Evolutionary conservation across 2,329 filamentous ascomycete species (phyloP), one percentile per base, ranked within the genome.

Genomic region (Biscogniauxia marginata): DNA sequence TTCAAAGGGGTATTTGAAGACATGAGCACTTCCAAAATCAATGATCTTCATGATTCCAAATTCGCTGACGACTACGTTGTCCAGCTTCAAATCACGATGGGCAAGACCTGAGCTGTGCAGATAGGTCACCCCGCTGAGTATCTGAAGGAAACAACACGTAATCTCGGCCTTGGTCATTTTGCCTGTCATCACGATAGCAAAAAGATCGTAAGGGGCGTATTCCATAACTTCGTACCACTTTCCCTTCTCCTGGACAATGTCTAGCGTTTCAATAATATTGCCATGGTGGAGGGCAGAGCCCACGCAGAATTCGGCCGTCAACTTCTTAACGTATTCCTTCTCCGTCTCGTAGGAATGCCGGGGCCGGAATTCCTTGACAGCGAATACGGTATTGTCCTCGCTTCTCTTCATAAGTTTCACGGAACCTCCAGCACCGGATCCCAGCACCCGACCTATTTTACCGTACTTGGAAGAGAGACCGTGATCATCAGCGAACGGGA

Each of bases 171-270:
- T 86, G 44, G 85, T 85, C 95, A 99, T 99, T 75, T 92, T 96
- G 34, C 95, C 95, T 0, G 95, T 98, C 95, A 99, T 99, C 63
- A 99, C 95, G 62, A 96, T 96, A 11, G 95, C 95, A 71, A 99
- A 99, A 24, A 99, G 82, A 72, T 99, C 95, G 69, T 82, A 99
- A 0, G 95, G 95, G 9, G 93, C 95, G 69, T 96, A 99, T 71
- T 99, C 95, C 95, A 99, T 99, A 45, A 99, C 95, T 70, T 98
- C 93, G 68, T 92, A 99, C 91, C 95, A 99, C 62, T 89, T 92
- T 50, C 85, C 86, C 73, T 93, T 95, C 75, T 99, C 95, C 64
- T 96, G 90, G 9, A 99, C 85, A 61, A 99, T 96, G 73, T 99
- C 95, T 63, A 99, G 83, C 1, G 95, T 98, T 73, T 99, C 95